Evolutionary conservation across 164 flowering plant genomes (phyloP).

Genomic region (Liriodendron chinense): DNA sequence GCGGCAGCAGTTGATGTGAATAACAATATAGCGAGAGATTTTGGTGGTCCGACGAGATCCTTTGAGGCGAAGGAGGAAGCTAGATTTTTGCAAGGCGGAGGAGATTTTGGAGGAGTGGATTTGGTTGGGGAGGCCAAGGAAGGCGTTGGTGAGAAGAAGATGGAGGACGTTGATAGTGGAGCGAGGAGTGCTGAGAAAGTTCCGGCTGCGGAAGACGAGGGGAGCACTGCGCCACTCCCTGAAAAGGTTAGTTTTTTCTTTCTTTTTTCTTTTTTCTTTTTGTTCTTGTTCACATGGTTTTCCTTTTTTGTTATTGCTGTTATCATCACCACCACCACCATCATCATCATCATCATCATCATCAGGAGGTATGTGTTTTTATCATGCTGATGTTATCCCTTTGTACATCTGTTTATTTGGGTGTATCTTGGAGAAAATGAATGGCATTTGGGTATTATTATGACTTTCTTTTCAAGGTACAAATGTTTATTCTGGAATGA

Average conservation of each 20-base stretch:
- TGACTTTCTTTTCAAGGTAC: no score
- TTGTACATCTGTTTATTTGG: no score
- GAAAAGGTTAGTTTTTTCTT: slow-evolving; percentile 55
- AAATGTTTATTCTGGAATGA: no score
- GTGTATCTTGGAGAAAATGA: no score
- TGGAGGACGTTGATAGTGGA: slow-evolving; percentile 67
- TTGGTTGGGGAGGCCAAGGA: slow-evolving; percentile 18
- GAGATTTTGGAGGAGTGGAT: slow-evolving; percentile 15
- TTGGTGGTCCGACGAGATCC: slow-evolving; percentile 8
- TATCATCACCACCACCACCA: neutral
- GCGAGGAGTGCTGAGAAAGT: slow-evolving; percentile 55
- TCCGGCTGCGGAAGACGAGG: slow-evolving; percentile 67
- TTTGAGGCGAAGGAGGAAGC: slow-evolving; percentile 14
- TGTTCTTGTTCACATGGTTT: neutral
- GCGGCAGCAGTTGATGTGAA: slow-evolving; percentile 19
- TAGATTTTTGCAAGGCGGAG: slow-evolving; percentile 19
- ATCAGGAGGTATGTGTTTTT: neutral
- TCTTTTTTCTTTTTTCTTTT: neutral
- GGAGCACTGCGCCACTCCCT: slow-evolving; percentile 69
- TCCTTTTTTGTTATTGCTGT: neutral
- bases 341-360: no score
- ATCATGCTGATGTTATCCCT: neutral
- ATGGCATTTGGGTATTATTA: no score
- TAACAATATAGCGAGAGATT: slow-evolving; percentile 14
- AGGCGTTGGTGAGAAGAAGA: slow-evolving; percentile 36